Conservation (phyloP, 2,329 filamentous ascomycete species). For the Teratosphaeria zuluensis region DNA sequence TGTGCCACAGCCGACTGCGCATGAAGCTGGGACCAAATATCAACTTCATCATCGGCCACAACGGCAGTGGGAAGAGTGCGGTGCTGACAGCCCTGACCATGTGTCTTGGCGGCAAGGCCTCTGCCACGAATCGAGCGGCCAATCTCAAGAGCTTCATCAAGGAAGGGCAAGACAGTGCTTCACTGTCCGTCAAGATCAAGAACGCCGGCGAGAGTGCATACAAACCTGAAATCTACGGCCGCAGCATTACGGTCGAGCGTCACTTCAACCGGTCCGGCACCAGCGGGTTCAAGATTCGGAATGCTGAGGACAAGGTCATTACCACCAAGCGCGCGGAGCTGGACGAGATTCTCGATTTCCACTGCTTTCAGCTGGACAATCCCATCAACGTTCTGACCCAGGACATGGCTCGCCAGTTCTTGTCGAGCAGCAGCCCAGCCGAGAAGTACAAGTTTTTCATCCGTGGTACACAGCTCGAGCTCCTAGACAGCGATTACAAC, state of each 20-base stretch:
- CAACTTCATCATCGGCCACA: slow-evolving; percentile 97
- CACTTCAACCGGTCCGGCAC: slow-evolving; percentile 67
- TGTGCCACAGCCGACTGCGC: slow-evolving; percentile 80
- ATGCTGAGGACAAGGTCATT: slow-evolving; percentile 56
- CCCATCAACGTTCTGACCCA: slow-evolving; percentile 93
- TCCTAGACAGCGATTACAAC: slow-evolving; percentile 83
- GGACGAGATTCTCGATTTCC: slow-evolving; percentile 89
- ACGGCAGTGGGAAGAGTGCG: slow-evolving; percentile 95
- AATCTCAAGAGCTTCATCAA: slow-evolving; percentile 88
- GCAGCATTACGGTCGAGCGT: slow-evolving; percentile 82
- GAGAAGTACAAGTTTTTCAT: slow-evolving; percentile 97
- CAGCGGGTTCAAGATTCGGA: slow-evolving; percentile 83
- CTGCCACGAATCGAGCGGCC: slow-evolving; percentile 81
- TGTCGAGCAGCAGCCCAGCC: slow-evolving; percentile 69
- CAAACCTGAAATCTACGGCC: slow-evolving; percentile 69
- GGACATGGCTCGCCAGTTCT: slow-evolving; percentile 86
- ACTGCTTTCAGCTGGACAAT: slow-evolving; percentile 89
- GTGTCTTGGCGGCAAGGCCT: slow-evolving; percentile 90
- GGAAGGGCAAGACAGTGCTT: slow-evolving; percentile 65
- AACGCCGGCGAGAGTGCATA: slow-evolving; percentile 82
- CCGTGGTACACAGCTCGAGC: slow-evolving; percentile 85
- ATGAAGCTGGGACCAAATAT: slow-evolving; percentile 86
- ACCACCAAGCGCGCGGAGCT: slow-evolving; percentile 79
- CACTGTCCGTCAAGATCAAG: slow-evolving; percentile 76
- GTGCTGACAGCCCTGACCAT: slow-evolving; percentile 86